phyloP scores from a whole-genome alignment of 805 yeast genomes.

The Pichia paraexigua region DNA sequence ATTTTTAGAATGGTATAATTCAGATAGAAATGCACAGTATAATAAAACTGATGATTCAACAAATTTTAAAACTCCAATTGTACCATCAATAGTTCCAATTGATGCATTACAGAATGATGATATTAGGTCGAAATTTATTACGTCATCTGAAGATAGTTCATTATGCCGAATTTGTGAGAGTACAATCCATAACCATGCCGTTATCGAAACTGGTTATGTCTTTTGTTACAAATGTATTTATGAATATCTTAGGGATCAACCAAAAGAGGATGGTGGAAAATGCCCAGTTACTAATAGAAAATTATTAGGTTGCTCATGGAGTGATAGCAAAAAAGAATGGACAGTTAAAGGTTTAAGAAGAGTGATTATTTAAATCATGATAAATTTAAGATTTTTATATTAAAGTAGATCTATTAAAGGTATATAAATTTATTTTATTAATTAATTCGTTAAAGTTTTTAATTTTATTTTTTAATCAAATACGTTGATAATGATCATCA shows the following conservation, averaged over 20 bases:
- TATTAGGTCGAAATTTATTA: constrained; percentile 15
- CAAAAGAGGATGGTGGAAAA: constrained; percentile 47
- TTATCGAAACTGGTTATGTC: constrained; percentile 86
- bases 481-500: constrained; percentile 13
- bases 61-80: constrained; percentile 7
- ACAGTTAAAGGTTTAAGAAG: constrained; percentile 68
- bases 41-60: constrained; percentile 37
- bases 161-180: constrained; percentile 66
- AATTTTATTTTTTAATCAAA: neutral
- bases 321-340: constrained; percentile 53
- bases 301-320: constrained; percentile 64
- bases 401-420: neutral
- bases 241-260: constrained; percentile 45
- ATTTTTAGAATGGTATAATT: constrained; percentile 90
- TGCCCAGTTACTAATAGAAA: constrained; percentile 79
- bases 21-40: constrained; percentile 56
- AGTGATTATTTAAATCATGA: constrained; percentile 43
- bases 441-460: neutral
- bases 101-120: constrained; percentile 3
- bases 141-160: constrained; percentile 19
- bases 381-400: neutral
- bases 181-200: constrained; percentile 67
- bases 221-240: constrained; percentile 85
- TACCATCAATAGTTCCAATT: constrained; percentile 4
- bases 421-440: neutral